A percentile compares a stretch with the other conserved stretches of the same genome.
phyloP scores from a whole-genome alignment of 768 basidiomycete genomes.

The Boletus bicolor region DNA sequence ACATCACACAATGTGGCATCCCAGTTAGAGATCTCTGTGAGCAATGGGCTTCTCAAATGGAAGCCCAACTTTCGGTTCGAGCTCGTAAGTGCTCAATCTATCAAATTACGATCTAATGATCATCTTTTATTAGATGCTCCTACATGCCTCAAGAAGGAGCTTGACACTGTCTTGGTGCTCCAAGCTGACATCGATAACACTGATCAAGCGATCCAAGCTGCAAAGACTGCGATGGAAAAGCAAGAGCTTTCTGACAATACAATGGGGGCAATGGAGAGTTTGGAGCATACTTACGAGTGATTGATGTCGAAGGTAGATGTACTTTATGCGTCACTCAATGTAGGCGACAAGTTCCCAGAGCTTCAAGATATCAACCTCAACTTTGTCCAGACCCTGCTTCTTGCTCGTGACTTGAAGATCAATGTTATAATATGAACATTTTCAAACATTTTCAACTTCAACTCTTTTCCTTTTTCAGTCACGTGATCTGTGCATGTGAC shows the following conservation, averaged over 20 bases:
- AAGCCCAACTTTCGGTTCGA: background rate
- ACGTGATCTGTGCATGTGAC: too few species aligned
- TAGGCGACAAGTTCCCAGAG: too few species aligned
- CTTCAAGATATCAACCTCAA: too few species aligned
- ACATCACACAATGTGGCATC: too few species aligned
- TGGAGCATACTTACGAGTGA: background rate
- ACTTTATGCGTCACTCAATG: background rate
- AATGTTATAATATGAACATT: too few species aligned
- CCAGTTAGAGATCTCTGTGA: background rate
- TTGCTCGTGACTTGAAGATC: too few species aligned
- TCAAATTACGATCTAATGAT: too few species aligned
- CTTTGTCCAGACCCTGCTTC: too few species aligned
- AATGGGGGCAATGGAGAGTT: background rate
- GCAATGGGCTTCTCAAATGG: background rate
- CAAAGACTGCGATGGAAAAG: background rate
- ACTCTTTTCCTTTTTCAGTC: too few species aligned
- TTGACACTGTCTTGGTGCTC: conserved; percentile 3
- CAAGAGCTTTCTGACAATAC: background rate
- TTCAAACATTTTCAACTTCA: too few species aligned
- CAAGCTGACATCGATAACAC: conserved; percentile 18
- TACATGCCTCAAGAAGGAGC: background rate
- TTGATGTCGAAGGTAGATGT: background rate
- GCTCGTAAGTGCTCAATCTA: background rate
- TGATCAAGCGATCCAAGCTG: background rate
- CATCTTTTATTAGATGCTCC: background rate